Base-by-base conservation (phyloP, 2,329 filamentous ascomycete genomes). In the Epichloe scottii region DNA sequence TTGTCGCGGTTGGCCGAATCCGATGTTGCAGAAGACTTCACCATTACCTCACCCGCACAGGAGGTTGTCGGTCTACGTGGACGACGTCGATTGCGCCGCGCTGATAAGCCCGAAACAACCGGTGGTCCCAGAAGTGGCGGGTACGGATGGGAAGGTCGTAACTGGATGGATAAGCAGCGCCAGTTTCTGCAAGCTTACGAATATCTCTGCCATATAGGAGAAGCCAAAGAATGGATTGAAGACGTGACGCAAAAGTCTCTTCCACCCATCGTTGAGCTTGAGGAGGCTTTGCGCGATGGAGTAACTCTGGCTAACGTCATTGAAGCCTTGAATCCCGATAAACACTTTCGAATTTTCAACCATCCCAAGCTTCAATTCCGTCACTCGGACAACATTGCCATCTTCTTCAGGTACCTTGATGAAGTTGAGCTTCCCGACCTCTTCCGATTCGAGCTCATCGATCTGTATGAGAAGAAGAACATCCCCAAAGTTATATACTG, bases 401-500 rank as follows among this genome's bases (percentile, higher is more conserved):
- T 93, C 46, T 98, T 98, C 71, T 97, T 97, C 70, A 82, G 87
- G 52, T 95, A 95, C 57, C 77, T 98, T 1, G 87, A 91, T 56
- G 88, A 96, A 54, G 82, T 96, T 8, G 87, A 95, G 61, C 73
- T 98, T 3, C 93, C 93, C 1, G 94, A 98, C 60, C 78, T 98
- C 17, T 98, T 98, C 67, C 83, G 91, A 52, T 98, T 98, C 66
- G 93, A 98, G 66, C 76, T 97, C 44, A 95, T 97, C 56, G 93
- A 98, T 68, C 72, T 98, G 12, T 98, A 98, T 71, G 94, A 98
- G 69, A 98, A 97, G 75, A 98, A 98, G 71, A 98, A 98, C 61
- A 94, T 97, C 1, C 93, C 93, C 4, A 98, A 97, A 67, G 94
- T 97, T 64, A 98, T 98, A 55, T 95, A 98, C 71, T 98, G 93